Evolutionary conservation across 495 filamentous ascomycete species (phyloP).

Genomic region (Penicillium bialowiezense): DNA sequence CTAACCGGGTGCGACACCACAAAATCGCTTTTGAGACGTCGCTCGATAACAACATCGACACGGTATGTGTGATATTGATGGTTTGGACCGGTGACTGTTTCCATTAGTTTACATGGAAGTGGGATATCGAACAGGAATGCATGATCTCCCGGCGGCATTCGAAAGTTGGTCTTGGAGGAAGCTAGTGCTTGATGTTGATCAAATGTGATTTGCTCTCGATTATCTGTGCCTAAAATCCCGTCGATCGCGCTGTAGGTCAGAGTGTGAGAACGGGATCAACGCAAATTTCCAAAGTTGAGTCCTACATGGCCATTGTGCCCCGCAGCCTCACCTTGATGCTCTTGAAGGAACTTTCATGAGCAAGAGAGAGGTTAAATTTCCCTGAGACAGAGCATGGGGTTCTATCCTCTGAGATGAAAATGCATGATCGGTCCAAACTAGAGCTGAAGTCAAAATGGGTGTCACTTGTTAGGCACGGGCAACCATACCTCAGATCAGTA

Average conservation of each 20-base stretch:
- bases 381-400: constrained; percentile 12
- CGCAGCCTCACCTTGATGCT: constrained; percentile 15
- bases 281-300: background rate
- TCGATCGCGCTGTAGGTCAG: background rate
- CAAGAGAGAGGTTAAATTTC: constrained; percentile 10
- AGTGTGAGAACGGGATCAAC: background rate
- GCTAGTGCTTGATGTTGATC: constrained; percentile 13
- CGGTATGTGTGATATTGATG: constrained; percentile 23
- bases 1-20: constrained; percentile 14
- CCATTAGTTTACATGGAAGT: constrained; percentile 7
- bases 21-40: constrained; percentile 8
- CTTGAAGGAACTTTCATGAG: constrained; percentile 6
- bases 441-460: background rate
- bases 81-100: constrained; percentile 14
- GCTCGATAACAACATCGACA: constrained; percentile 18
- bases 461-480: background rate
- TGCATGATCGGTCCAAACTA: constrained; percentile 19
- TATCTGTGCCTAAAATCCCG: background rate
- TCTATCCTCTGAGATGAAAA: constrained; percentile 13
- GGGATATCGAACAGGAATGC: constrained; percentile 25
- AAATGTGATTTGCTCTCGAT: constrained; percentile 14
- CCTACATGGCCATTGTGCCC: constrained; percentile 19
- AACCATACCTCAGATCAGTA: constrained; percentile 2
- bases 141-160: constrained; percentile 20
- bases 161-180: constrained; percentile 17